phyloP scores from a whole-genome alignment of 2,329 filamentous ascomycete species.

The Colletotrichum paranaense region DNA sequence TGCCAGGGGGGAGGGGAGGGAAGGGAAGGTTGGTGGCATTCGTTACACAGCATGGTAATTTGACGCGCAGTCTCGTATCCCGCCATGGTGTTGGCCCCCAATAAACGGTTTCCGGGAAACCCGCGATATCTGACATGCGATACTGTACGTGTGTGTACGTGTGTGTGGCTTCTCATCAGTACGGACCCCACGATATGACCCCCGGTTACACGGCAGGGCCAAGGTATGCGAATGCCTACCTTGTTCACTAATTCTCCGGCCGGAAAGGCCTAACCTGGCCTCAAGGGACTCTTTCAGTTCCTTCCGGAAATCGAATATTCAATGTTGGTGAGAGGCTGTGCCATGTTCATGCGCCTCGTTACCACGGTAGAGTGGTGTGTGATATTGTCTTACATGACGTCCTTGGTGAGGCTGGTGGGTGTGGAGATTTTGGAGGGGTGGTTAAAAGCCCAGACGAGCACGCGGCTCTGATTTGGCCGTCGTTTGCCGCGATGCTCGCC shows the following conservation, averaged over 20 bases:
- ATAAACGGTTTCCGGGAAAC: constrained; percentile 8
- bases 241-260: constrained; percentile 28
- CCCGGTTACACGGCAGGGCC: constrained; percentile 33
- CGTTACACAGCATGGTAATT: constrained; percentile 33
- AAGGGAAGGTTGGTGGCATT: background rate
- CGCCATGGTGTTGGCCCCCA: background rate
- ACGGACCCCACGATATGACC: background rate
- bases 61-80: constrained; percentile 20
- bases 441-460: background rate
- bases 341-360: constrained; percentile 29
- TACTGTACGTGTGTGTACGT: background rate
- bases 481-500: background rate
- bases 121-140: constrained; percentile 25
- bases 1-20: too few species aligned
- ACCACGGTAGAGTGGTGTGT: background rate
- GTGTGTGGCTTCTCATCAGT: background rate
- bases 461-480: constrained; percentile 13
- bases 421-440: background rate
- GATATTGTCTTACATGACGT: constrained; percentile 33
- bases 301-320: background rate
- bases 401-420: background rate
- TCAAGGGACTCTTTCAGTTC: background rate
- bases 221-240: constrained; percentile 20
- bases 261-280: background rate
- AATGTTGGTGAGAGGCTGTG: constrained; percentile 10